Evolutionary conservation across 768 basidiomycete species (phyloP).

Genomic region (Tephrocybe sp.): DNA sequence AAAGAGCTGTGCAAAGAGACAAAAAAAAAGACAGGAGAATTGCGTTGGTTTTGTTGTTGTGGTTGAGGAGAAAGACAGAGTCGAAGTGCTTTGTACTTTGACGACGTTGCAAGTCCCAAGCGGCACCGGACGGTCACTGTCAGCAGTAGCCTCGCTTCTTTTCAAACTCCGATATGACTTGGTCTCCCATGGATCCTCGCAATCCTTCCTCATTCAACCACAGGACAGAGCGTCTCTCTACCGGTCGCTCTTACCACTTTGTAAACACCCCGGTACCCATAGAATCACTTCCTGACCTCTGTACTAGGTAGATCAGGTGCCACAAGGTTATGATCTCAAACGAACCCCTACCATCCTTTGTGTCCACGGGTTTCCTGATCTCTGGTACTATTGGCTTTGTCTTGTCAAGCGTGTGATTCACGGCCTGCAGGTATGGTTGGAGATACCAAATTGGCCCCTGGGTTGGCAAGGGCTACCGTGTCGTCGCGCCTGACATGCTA

Average conservation of each 20-base stretch:
- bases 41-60: conserved; percentile 10
- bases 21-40: conserved; percentile 22
- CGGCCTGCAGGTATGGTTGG: conserved; percentile 64
- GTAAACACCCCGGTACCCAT: conserved; percentile 26
- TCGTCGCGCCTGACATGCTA: conserved; percentile 60
- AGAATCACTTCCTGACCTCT: not conserved
- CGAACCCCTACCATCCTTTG: conserved; percentile 60
- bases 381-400: conserved; percentile 31
- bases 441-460: conserved; percentile 72
- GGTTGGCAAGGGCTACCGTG: conserved; percentile 60
- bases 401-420: not conserved
- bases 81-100: conserved; percentile 14
- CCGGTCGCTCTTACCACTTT: conserved; percentile 68
- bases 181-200: conserved; percentile 38
- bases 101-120: conserved; percentile 18
- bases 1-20: conserved; percentile 7
- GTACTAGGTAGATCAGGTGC: conserved; percentile 56
- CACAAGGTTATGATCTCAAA: conserved; percentile 38
- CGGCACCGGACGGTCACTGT: conserved; percentile 34
- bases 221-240: conserved; percentile 48
- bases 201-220: conserved; percentile 53
- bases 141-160: conserved; percentile 15
- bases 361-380: conserved; percentile 81
- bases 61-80: conserved; percentile 7
- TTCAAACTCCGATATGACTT: conserved; percentile 22